Evolutionary conservation across 2,329 filamentous ascomycete species (phyloP), one percentile per base, ranked within the genome.

Genomic region (Colletotrichum sublineola): DNA sequence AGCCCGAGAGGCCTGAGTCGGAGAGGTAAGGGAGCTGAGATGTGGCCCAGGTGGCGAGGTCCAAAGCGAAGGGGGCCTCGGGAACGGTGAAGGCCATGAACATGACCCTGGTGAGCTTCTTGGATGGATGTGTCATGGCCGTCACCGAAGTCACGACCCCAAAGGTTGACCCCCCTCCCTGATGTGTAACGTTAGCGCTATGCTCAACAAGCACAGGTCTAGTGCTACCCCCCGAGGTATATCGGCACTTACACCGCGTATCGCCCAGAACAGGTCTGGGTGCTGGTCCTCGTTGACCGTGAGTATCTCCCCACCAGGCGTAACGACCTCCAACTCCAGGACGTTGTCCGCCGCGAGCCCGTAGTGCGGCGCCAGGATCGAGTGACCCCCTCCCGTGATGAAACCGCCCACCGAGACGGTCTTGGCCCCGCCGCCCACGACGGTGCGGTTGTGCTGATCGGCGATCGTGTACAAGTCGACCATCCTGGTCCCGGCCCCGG

Each of bases 311-410:
- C 90, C 89, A 3, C 76, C 75, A 0, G 86, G 86, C 0, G 86
- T 87, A 0, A 92, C 86, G 0, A 91, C 80, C 40, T 90, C 85
- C 79, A 88, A 85, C 75, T 90, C 84, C 3, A 92, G 79, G 1
- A 90, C 87, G 52, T 92, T 86, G 75, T 93, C 91, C 1, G 87
- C 89, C 2, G 81, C 90, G 18, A 93, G 80, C 0, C 91, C 91
- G 72, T 87, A 87, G 1, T 80, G 82, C 0, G 88, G 85, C 0
- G 82, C 80, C 1, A 92, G 79, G 0, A 87, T 78, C 0, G 84
- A 86, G 77, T 93, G 90, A 0, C 91, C 91, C 1, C 88, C 91
- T 0, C 90, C 90, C 18, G 89, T 88, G 2, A 87, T 81, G 67
- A 89, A 93, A 0, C 90, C 91, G 9, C 89, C 90, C 0, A 90